Percentiles rank a stretch among this genome's conserved stretches.
These are phyloP conservation scores for Vitis labrusca DNA, from an alignment of 164 flowering plant species.

Conservation along the genomic window DNA sequence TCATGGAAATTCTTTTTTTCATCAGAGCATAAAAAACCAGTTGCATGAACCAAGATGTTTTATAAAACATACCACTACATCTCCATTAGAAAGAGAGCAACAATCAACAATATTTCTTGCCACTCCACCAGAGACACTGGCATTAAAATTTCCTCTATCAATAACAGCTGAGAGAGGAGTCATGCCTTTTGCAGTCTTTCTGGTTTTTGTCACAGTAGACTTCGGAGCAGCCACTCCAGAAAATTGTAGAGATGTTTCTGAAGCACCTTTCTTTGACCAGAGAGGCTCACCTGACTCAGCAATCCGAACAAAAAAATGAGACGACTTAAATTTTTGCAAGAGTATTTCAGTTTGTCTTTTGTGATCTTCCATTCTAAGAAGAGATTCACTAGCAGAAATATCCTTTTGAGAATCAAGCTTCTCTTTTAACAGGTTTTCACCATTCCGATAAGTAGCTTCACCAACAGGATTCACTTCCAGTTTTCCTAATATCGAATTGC, in stretches of 20 bases:
- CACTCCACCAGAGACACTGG: slow-evolving; percentile 77
- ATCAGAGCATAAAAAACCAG: too few species aligned
- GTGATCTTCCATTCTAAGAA: slow-evolving; percentile 79
- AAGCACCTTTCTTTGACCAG: slow-evolving; percentile 62
- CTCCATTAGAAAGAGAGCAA: slow-evolving; percentile 83
- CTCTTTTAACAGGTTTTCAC: slow-evolving; percentile 28
- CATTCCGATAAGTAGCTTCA: slow-evolving; percentile 36
- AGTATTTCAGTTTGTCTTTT: slow-evolving; percentile 67
- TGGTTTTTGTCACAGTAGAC: slow-evolving; percentile 19
- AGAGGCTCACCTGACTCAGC: slow-evolving; percentile 75
- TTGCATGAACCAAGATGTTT: background rate
- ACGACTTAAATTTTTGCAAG: slow-evolving; percentile 64
- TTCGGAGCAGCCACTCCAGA: slow-evolving; percentile 30
- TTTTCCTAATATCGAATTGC: slow-evolving; percentile 14
- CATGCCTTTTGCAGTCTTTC: slow-evolving; percentile 16
- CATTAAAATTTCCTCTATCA: slow-evolving; percentile 84
- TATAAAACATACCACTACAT: slow-evolving; percentile 81
- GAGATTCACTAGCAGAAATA: slow-evolving; percentile 70
- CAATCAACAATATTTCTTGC: slow-evolving; percentile 75
- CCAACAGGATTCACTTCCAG: slow-evolving; percentile 28
- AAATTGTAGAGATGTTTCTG: slow-evolving; percentile 23
- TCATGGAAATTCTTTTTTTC: too few species aligned
- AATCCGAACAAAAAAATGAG: slow-evolving; percentile 90
- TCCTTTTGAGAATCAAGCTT: slow-evolving; percentile 40
- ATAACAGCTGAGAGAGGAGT: slow-evolving; percentile 47